A percentile compares a stretch with the other conserved stretches of the same genome.
phyloP scores from a whole-genome alignment of 345 rosid genomes.

The Aurinia saxatilis region DNA sequence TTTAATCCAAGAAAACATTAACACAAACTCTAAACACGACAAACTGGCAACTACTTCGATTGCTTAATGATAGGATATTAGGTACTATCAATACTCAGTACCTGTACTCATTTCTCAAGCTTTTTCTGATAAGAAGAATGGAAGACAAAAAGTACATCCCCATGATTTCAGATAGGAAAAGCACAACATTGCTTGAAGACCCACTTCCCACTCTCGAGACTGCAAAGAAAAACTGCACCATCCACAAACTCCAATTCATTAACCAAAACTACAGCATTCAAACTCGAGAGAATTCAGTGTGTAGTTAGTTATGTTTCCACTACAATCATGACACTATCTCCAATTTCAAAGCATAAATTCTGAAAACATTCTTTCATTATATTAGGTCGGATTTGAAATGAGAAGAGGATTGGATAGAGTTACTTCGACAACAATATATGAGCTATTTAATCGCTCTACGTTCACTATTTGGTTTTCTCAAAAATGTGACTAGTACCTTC shows the following conservation, averaged over 20 bases:
- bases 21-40: too few relatives aligned
- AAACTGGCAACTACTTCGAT: too few relatives aligned
- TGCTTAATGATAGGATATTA: too few relatives aligned
- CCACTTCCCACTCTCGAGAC: conserved; percentile 92
- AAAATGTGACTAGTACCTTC: neutral
- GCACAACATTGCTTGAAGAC: conserved; percentile 88
- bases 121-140: conserved; percentile 82
- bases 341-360: neutral
- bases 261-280: conserved; percentile 5
- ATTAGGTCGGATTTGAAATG: neutral
- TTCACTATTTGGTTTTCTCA: too few relatives aligned
- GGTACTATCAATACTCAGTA: conserved; percentile 33
- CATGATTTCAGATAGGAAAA: conserved; percentile 87
- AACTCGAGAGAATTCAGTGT: conserved; percentile 20
- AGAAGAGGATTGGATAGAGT: neutral
- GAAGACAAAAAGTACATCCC: conserved; percentile 92
- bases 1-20: too few relatives aligned
- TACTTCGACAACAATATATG: too few relatives aligned
- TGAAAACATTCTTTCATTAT: neutral
- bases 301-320: neutral
- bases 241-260: neutral
- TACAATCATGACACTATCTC: neutral
- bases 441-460: too few relatives aligned
- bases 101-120: conserved; percentile 85
- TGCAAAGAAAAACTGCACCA: conserved; percentile 81